These are phyloP conservation scores for Tuber calosporum DNA, from an alignment of 495 filamentous ascomycete genomes.

Conservation along the genomic window DNA sequence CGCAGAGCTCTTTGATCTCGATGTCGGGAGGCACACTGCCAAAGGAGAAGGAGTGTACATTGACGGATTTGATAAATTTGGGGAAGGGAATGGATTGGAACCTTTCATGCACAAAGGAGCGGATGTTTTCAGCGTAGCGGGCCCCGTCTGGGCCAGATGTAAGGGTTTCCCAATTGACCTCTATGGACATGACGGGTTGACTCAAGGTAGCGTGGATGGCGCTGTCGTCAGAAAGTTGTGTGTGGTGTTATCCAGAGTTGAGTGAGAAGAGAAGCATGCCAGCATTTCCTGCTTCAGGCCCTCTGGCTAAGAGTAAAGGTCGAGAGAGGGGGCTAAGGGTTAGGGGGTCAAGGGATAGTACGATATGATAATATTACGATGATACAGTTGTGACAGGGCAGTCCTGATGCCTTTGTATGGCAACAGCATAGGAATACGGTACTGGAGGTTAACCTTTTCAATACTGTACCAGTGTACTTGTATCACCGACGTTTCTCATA, in stretches of 20 bases:
- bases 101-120: conserved; percentile 86
- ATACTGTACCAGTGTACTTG: too few relatives aligned
- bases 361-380: too few relatives aligned
- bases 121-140: conserved; percentile 73
- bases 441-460: too few relatives aligned
- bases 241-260: neutral
- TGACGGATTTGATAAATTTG: conserved; percentile 91
- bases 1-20: conserved; percentile 91
- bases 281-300: too few relatives aligned
- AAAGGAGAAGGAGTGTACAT: conserved; percentile 90
- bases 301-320: too few relatives aligned
- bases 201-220: neutral
- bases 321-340: too few relatives aligned
- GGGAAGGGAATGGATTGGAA: conserved; percentile 88
- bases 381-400: too few relatives aligned
- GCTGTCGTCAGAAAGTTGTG: neutral
- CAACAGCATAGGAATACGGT: too few relatives aligned
- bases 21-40: conserved; percentile 73
- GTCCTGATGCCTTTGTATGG: too few relatives aligned
- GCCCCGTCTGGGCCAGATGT: conserved; percentile 82
- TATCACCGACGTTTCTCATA: too few relatives aligned
- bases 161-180: conserved; percentile 88
- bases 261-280: neutral
- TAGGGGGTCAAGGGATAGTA: too few relatives aligned
- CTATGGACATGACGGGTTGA: conserved; percentile 69